phyloP scores from a whole-genome alignment of 257 asterid species.

The Ehretia macrophylla region DNA sequence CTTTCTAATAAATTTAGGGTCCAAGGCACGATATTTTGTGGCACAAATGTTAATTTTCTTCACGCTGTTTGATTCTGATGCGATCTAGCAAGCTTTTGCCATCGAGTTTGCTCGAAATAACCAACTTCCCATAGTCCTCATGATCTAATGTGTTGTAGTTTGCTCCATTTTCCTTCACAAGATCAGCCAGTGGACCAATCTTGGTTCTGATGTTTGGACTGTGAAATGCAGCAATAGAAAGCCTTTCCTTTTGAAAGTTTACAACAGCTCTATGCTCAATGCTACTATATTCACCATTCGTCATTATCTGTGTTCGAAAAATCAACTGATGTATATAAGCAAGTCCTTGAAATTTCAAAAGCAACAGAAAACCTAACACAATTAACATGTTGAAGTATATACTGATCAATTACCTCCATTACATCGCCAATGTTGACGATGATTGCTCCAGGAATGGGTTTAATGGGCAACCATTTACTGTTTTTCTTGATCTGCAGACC shows the following conservation, averaged over 20 bases:
- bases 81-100: constrained; percentile 25
- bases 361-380: background rate
- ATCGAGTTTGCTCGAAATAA: constrained; percentile 29
- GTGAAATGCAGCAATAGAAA: constrained; percentile 33
- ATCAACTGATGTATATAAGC: background rate
- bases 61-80: constrained; percentile 10
- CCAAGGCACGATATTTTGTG: background rate
- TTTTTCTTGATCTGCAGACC: constrained; percentile 33
- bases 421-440: constrained; percentile 33
- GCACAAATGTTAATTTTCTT: background rate
- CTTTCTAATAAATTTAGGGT: too few species aligned
- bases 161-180: constrained; percentile 10
- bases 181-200: constrained; percentile 22
- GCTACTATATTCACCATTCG: constrained; percentile 30
- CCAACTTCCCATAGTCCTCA: constrained; percentile 19
- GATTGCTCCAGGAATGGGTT: constrained; percentile 29
- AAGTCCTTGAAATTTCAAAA: background rate
- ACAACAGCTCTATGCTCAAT: constrained; percentile 35
- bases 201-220: constrained; percentile 13
- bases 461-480: constrained; percentile 27
- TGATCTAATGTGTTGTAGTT: constrained; percentile 21
- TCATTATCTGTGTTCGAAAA: constrained; percentile 24
- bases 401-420: constrained; percentile 20
- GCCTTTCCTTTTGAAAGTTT: constrained; percentile 19
- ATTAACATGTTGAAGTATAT: background rate